Evolutionary conservation across 2,329 filamentous ascomycete genomes (phyloP).

Genomic region (Parastagonospora nodorum): DNA sequence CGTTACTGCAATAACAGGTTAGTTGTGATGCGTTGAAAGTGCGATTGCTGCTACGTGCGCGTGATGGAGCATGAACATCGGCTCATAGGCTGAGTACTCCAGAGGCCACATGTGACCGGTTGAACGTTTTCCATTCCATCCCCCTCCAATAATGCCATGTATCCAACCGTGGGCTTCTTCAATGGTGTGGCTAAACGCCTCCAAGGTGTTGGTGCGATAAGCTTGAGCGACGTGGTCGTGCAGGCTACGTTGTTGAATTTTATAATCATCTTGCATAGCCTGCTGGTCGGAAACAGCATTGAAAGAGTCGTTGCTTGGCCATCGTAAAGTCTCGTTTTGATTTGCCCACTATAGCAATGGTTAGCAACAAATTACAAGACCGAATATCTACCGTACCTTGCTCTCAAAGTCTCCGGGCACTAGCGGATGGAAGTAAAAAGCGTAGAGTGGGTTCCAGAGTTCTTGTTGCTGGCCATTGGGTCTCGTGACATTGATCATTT

Average conservation of each 20-base stretch:
- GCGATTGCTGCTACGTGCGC: constrained; percentile 36
- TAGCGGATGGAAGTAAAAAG: constrained; percentile 34
- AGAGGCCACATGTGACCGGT: constrained; percentile 74
- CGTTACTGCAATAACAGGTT: constrained; percentile 25
- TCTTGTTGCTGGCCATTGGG: constrained; percentile 17
- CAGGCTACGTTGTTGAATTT: constrained; percentile 6
- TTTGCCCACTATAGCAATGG: constrained; percentile 21
- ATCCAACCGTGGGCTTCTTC: constrained; percentile 36
- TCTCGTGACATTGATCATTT: constrained; percentile 19
- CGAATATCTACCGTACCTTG: constrained; percentile 15
- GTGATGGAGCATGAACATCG: constrained; percentile 56
- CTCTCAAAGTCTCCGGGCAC: constrained; percentile 28
- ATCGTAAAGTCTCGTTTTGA: constrained; percentile 36
- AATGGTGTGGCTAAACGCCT: constrained; percentile 44
- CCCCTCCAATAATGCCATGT: constrained; percentile 53
- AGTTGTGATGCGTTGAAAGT: not conserved
- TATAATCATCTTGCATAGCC: constrained; percentile 3
- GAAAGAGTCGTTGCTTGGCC: constrained; percentile 27
- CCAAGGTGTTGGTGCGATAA: constrained; percentile 13
- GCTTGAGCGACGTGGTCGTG: constrained; percentile 19
- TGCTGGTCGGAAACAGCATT: constrained; percentile 23
- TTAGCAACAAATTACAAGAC: not conserved
- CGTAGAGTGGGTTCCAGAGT: constrained; percentile 36
- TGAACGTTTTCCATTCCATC: constrained; percentile 11
- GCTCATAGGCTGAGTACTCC: constrained; percentile 75